phyloP scores from a whole-genome alignment of 305 asterid genomes.

The Vinca major region DNA sequence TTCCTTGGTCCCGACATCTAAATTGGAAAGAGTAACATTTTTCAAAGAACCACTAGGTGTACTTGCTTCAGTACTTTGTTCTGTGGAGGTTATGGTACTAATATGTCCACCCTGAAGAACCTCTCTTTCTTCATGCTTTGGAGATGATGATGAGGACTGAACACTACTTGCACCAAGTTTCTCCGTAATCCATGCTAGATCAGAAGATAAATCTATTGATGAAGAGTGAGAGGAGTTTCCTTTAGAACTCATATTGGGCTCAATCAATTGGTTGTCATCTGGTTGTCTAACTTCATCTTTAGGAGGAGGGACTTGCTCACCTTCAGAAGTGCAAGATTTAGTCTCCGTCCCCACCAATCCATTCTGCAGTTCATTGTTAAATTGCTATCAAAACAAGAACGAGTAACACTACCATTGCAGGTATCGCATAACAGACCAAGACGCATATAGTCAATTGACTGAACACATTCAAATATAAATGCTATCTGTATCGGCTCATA shows the following conservation, averaged over 20 bases:
- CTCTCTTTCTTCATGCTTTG: slow-evolving; percentile 21
- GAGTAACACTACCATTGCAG: neutral
- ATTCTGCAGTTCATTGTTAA: slow-evolving; percentile 38
- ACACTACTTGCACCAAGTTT: slow-evolving; percentile 29
- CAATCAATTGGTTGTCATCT: slow-evolving; percentile 31
- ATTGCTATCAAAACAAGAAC: slow-evolving; percentile 15
- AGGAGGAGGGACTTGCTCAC: slow-evolving; percentile 19
- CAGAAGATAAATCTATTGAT: slow-evolving; percentile 46
- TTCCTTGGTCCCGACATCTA: slow-evolving; percentile 9
- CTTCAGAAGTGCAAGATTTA: slow-evolving; percentile 28
- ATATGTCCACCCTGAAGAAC: neutral
- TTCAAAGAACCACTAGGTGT: slow-evolving; percentile 4
- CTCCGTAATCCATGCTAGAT: slow-evolving; percentile 46
- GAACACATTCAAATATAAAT: neutral
- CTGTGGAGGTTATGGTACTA: neutral
- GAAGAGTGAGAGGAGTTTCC: slow-evolving; percentile 36
- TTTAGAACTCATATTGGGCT: slow-evolving; percentile 25
- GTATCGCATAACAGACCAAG: neutral
- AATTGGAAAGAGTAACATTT: slow-evolving; percentile 7
- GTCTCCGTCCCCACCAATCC: slow-evolving; percentile 28
- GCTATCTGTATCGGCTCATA: neutral
- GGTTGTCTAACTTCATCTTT: slow-evolving; percentile 24
- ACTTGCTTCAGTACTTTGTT: slow-evolving; percentile 7
- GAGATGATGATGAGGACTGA: slow-evolving; percentile 23
- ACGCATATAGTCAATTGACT: neutral